Percentiles rank a stretch among this genome's conserved stretches.
phyloP scores from a whole-genome alignment of 257 asterid genomes.

The Coffea eugenioides region DNA sequence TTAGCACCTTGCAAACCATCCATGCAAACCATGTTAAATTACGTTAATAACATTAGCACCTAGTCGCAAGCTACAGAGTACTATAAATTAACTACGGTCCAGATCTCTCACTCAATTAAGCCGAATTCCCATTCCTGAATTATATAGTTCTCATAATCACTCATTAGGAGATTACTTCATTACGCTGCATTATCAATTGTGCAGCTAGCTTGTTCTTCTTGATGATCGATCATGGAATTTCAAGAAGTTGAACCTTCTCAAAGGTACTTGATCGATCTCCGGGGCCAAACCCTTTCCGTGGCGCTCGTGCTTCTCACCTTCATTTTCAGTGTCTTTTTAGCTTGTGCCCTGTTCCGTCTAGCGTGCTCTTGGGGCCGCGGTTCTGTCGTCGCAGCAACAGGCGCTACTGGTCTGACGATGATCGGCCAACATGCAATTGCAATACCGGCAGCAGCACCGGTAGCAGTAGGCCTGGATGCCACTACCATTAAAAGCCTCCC shows the following conservation, averaged over 20 bases:
- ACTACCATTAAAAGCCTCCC: conserved; percentile 26
- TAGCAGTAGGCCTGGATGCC: conserved; percentile 23
- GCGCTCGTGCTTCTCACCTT: neutral
- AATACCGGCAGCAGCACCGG: neutral
- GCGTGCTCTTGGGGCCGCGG: neutral
- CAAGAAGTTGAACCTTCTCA: conserved; percentile 3
- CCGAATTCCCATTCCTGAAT: neutral
- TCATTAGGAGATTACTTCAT: neutral
- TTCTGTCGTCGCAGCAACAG: neutral
- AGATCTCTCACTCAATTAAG: neutral
- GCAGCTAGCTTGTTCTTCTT: neutral
- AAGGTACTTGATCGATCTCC: conserved; percentile 10
- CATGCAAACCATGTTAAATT: neutral
- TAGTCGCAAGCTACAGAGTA: neutral
- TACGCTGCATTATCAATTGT: neutral
- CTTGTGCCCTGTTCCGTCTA: conserved; percentile 10
- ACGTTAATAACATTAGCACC: neutral
- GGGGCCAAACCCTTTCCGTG: neutral
- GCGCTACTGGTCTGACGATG: neutral
- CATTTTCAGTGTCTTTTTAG: neutral
- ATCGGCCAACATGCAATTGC: neutral
- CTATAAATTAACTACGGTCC: no score
- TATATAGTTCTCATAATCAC: no score
- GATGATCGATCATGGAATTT: neutral
- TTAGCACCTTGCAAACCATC: no score